Percentiles rank a stretch among this genome's conserved stretches.
Evolutionary conservation across 179 eudicot species (phyloP).

Genomic region (Silene vulgaris): DNA sequence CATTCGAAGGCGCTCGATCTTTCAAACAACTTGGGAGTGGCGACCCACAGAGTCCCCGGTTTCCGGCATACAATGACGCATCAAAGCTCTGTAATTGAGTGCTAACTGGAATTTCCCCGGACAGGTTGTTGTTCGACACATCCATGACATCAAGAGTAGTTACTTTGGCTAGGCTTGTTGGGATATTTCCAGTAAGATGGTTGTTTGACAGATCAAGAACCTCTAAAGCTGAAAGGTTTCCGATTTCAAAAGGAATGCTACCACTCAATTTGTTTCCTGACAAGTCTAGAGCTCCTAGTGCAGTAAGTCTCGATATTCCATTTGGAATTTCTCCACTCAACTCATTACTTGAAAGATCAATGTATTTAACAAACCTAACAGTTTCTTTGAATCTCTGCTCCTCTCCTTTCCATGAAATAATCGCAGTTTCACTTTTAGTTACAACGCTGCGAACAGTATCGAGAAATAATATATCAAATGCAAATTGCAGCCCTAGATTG

Average conservation of each 20-base stretch:
- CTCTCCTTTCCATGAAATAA: constrained; percentile 22
- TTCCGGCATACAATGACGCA: background rate
- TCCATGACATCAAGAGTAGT: constrained; percentile 13
- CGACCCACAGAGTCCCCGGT: constrained; percentile 7
- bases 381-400: constrained; percentile 6
- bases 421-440: background rate
- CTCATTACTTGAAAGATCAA: constrained; percentile 25
- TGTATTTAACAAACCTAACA: background rate
- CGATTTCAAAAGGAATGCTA: constrained; percentile 22
- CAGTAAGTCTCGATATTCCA: constrained; percentile 15
- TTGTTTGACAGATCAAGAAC: constrained; percentile 26
- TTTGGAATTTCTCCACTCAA: constrained; percentile 26
- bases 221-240: constrained; percentile 19
- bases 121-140: constrained; percentile 27
- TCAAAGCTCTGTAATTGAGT: background rate
- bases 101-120: constrained; percentile 4
- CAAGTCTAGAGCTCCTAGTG: constrained; percentile 20
- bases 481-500: background rate
- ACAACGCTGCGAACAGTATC: background rate
- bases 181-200: constrained; percentile 26
- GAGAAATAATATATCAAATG: no score
- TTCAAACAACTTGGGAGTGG: constrained; percentile 17
- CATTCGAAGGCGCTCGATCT: background rate
- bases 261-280: constrained; percentile 25
- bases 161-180: constrained; percentile 23